phyloP scores from a whole-genome alignment of 2,329 filamentous ascomycete species.

The Stagonosporopsis rhizophila region DNA sequence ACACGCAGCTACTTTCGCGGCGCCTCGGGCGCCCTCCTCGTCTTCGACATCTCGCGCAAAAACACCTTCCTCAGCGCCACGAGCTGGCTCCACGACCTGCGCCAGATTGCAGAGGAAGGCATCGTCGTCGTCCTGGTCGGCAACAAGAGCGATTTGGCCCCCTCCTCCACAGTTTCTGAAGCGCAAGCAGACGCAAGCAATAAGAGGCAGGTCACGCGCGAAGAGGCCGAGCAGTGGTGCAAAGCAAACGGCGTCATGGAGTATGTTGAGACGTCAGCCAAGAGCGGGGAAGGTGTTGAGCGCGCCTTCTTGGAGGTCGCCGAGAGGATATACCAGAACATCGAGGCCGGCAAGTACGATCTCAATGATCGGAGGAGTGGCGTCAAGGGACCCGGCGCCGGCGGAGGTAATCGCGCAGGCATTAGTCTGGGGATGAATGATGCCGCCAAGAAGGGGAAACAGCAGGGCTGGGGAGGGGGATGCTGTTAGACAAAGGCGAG shows the following conservation, averaged over 20 bases:
- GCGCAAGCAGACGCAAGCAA: conserved; percentile 55
- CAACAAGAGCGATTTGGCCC: conserved; percentile 88
- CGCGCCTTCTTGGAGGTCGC: conserved; percentile 91
- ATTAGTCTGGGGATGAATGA: conserved; percentile 56
- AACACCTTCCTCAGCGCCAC: conserved; percentile 88
- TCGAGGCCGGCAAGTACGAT: conserved; percentile 93
- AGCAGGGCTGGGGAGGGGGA: conserved; percentile 42
- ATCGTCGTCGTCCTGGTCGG: conserved; percentile 95
- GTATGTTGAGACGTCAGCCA: conserved; percentile 96
- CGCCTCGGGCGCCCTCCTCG: conserved; percentile 77
- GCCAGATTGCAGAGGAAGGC: conserved; percentile 92
- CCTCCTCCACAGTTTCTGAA: conserved; percentile 48
- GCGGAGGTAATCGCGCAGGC: conserved; percentile 50
- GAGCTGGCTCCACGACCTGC: conserved; percentile 91
- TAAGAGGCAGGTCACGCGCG: conserved; percentile 77
- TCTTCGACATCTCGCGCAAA: conserved; percentile 91
- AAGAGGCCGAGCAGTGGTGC: conserved; percentile 92
- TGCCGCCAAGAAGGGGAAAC: conserved; percentile 43
- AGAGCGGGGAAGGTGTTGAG: conserved; percentile 94
- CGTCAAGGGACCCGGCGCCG: conserved; percentile 73
- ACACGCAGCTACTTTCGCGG: conserved; percentile 94
- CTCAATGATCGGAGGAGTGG: conserved; percentile 90
- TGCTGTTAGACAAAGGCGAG: conserved; percentile 40
- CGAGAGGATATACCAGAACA: conserved; percentile 95
- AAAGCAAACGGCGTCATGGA: conserved; percentile 82